phyloP scores from a whole-genome alignment of 805 yeast genomes.

The Jamesozyma jinghongensis region DNA sequence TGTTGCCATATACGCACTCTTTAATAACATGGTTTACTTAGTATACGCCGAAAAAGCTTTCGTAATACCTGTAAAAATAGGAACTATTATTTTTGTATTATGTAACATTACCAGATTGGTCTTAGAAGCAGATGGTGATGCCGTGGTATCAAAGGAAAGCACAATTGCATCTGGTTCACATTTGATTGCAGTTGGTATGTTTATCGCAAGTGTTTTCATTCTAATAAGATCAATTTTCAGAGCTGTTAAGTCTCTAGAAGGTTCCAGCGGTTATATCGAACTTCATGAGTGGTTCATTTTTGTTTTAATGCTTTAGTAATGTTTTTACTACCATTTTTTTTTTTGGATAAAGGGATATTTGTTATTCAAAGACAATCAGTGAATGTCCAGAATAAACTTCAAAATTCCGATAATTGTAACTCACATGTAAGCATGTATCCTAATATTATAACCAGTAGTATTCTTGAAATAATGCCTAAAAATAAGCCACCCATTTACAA shows the following conservation, averaged over 20 bases:
- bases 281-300: constrained; percentile 25
- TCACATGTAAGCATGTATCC: too few relatives aligned
- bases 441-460: too few relatives aligned
- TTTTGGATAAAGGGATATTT: neutral
- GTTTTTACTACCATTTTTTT: constrained; percentile 13
- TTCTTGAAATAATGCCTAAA: too few relatives aligned
- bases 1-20: constrained; percentile 28
- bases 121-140: constrained; percentile 29
- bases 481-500: too few relatives aligned
- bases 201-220: constrained; percentile 15
- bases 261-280: constrained; percentile 21
- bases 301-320: constrained; percentile 26
- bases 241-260: constrained; percentile 27
- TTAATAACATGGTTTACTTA: constrained; percentile 19
- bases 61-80: constrained; percentile 17
- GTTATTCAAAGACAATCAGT: too few relatives aligned
- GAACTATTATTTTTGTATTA: constrained; percentile 24
- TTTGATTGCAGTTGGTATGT: constrained; percentile 27
- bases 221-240: constrained; percentile 28
- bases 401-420: too few relatives aligned
- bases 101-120: constrained; percentile 29
- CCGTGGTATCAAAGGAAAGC: constrained; percentile 14
- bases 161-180: constrained; percentile 12
- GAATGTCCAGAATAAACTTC: too few relatives aligned
- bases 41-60: constrained; percentile 14